A percentile compares a stretch with the other conserved stretches of the same genome.
phyloP scores from a whole-genome alignment of 2,329 filamentous ascomycete genomes.

The Falciphora oryzae region DNA sequence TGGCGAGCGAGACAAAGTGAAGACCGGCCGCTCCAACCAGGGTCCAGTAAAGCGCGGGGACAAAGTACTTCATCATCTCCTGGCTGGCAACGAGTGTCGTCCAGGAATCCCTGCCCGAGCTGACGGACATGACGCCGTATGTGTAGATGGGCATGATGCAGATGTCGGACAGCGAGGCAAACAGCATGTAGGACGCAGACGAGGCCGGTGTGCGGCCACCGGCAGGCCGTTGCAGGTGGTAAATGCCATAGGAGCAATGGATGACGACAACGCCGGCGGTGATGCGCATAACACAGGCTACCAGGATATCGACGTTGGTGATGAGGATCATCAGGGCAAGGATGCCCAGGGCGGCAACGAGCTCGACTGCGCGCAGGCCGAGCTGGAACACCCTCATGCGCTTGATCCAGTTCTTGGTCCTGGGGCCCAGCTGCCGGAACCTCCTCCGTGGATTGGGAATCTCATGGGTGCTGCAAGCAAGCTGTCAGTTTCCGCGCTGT shows the following conservation, averaged over 20 bases:
- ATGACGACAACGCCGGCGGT: conserved; percentile 67
- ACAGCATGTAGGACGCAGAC: conserved; percentile 84
- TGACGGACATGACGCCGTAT: conserved; percentile 44
- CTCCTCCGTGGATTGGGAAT: conserved; percentile 57
- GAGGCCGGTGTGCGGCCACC: conserved; percentile 69
- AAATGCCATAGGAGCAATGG: conserved; percentile 71
- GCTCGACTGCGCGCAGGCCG: conserved; percentile 56
- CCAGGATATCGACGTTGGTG: conserved; percentile 55
- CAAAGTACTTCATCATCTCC: conserved; percentile 52
- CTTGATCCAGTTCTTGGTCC: conserved; percentile 66
- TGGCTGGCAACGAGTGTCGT: conserved; percentile 58
- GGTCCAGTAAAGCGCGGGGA: conserved; percentile 62
- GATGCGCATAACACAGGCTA: conserved; percentile 71
- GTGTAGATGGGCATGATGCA: conserved; percentile 49
- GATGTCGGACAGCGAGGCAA: conserved; percentile 68
- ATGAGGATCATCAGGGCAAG: conserved; percentile 75
- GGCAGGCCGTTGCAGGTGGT: conserved; percentile 68
- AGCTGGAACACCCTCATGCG: conserved; percentile 65
- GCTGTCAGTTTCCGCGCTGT: conserved; percentile 10
- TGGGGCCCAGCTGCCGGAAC: conserved; percentile 61
- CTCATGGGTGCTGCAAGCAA: conserved; percentile 46
- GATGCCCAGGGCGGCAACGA: conserved; percentile 64
- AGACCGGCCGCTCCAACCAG: conserved; percentile 59
- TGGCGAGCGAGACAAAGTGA: conserved; percentile 62
- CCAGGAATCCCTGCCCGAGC: conserved; percentile 51